Percentiles rank a stretch among this genome's conserved stretches.
Conservation (phyloP, 2,329 filamentous ascomycete species). For the Pseudogymnoascus sp. region DNA sequence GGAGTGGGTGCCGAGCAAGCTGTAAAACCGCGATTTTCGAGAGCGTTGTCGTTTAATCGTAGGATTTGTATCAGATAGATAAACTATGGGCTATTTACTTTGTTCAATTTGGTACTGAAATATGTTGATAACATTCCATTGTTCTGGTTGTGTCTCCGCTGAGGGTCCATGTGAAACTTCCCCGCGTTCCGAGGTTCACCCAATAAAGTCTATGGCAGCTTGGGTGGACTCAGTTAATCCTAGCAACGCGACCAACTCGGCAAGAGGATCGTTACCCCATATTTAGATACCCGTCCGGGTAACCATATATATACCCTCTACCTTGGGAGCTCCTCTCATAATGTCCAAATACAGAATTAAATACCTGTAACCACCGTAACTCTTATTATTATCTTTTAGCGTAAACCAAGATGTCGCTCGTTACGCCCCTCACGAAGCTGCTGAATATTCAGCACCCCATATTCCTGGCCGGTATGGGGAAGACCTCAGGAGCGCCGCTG, state of each 20-base stretch:
- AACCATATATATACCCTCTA: neutral
- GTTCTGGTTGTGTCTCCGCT: neutral
- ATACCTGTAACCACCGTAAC: neutral
- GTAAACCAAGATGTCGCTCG: slow-evolving; percentile 64
- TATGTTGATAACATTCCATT: neutral
- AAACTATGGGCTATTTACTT: neutral
- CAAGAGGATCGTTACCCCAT: slow-evolving; percentile 4
- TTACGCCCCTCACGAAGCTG: slow-evolving; percentile 87
- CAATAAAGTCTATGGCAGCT: neutral
- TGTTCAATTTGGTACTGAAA: neutral
- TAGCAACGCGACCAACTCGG: slow-evolving; percentile 9
- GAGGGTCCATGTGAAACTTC: slow-evolving; percentile 4
- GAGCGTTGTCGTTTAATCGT: slow-evolving; percentile 15
- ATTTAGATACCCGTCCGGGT: neutral
- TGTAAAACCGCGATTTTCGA: slow-evolving; percentile 35
- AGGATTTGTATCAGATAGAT: neutral
- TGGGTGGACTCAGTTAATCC: slow-evolving; percentile 7
- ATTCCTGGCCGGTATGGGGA: slow-evolving; percentile 97
- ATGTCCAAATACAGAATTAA: neutral
- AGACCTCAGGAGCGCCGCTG: slow-evolving; percentile 91
- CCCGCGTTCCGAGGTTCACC: slow-evolving; percentile 1
- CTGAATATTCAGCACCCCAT: slow-evolving; percentile 97
- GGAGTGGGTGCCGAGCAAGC: slow-evolving; percentile 58
- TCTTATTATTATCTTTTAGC: neutral
- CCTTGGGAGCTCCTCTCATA: neutral